phyloP scores from a whole-genome alignment of 192 early-diverging fungal species.

The Podila clonocystis region DNA sequence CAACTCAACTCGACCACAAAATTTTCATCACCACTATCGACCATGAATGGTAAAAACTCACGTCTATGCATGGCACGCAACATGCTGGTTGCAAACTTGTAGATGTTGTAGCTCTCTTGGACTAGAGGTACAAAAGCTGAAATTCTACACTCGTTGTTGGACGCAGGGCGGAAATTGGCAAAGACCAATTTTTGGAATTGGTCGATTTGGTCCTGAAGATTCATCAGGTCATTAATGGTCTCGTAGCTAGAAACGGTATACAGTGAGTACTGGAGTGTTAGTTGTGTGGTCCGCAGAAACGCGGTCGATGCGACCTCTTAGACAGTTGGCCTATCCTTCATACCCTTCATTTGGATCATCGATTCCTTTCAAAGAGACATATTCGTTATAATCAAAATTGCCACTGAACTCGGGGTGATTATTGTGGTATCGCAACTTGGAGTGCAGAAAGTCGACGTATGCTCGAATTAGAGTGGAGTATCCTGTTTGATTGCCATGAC shows the following conservation, averaged over 20 bases:
- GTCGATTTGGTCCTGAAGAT: conserved; percentile 89
- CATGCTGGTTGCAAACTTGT: conserved; percentile 95
- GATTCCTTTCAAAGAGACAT: conserved; percentile 88
- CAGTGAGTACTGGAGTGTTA: too few species aligned
- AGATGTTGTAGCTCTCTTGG: conserved; percentile 93
- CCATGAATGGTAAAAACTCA: conserved; percentile 36
- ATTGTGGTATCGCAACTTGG: conserved; percentile 91
- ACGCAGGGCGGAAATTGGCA: conserved; percentile 75
- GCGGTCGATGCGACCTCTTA: neutral
- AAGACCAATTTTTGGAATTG: conserved; percentile 90
- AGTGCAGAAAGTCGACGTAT: conserved; percentile 86
- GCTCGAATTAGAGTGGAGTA: conserved; percentile 87
- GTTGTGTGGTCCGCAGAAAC: neutral
- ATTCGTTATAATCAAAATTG: conserved; percentile 96
- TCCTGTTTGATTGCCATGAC: conserved; percentile 18
- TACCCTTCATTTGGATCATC: conserved; percentile 99
- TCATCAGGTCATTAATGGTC: conserved; percentile 92
- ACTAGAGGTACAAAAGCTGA: conserved; percentile 93
- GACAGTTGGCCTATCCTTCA: neutral
- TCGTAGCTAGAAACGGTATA: conserved; percentile 71
- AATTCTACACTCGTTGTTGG: conserved; percentile 94
- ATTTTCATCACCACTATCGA: neutral
- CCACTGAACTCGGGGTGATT: conserved; percentile 92
- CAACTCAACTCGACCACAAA: neutral
- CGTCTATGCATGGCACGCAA: conserved; percentile 92